Conservation (phyloP, 1,284 basidiomycete genomes). For the Irpex sp. region DNA sequence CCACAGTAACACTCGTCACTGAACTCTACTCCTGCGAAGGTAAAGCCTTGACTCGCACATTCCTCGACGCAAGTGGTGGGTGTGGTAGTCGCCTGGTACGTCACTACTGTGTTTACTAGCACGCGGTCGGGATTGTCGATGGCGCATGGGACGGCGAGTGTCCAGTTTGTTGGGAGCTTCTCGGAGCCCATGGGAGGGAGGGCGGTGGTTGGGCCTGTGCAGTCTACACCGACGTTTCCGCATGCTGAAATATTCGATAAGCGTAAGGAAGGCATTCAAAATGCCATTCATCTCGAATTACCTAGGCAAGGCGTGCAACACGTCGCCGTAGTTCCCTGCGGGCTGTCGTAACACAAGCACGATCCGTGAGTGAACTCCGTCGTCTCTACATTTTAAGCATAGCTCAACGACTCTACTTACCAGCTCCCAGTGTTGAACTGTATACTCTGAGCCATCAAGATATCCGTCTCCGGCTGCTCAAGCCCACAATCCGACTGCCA, state of each 20-base stretch:
- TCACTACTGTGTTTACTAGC: constrained; percentile 14
- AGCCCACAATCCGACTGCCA: constrained; percentile 5
- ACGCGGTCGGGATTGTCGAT: constrained; percentile 19
- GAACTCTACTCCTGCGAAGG: constrained; percentile 22
- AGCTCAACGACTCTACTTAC: background rate
- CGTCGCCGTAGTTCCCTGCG: constrained; percentile 4
- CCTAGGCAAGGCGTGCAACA: constrained; percentile 11
- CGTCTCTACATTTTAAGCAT: background rate
- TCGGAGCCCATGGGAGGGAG: background rate
- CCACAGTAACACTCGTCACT: constrained; percentile 22
- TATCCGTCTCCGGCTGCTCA: constrained; percentile 1
- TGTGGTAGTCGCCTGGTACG: constrained; percentile 14
- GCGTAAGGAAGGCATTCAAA: too few species aligned
- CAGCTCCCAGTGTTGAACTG: constrained; percentile 8
- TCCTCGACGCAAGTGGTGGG: constrained; percentile 13
- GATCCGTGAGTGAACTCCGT: background rate
- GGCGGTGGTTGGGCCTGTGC: constrained; percentile 1
- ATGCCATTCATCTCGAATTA: too few species aligned
- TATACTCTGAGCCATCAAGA: constrained; percentile 7
- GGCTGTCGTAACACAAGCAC: background rate
- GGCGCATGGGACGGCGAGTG: constrained; percentile 15
- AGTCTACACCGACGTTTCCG: constrained; percentile 9
- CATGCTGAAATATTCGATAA: constrained; percentile 2
- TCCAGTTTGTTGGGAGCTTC: constrained; percentile 11
- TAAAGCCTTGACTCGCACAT: constrained; percentile 18